Base-by-base conservation (phyloP, 306 rosid species). In the Gillenia trifoliata region DNA sequence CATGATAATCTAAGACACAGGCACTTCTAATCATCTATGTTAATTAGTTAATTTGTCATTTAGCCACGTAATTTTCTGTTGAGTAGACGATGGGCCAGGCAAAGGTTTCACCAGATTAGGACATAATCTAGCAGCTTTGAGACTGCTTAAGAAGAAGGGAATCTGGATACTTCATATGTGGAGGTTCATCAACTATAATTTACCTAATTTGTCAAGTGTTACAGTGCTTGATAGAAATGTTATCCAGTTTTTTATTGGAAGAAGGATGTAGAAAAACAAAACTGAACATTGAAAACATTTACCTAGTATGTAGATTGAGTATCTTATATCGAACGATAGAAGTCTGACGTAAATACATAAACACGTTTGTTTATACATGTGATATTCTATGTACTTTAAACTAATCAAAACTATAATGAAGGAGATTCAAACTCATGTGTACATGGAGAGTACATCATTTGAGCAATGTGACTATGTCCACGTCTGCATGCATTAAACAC, bases 121-220 rank as follows among this genome's bases (percentile, higher is more conserved):
- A 59, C 74, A 73, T n/a, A 33, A 43, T 79, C 57, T 65, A 55
- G 68, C 52, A 26, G 77, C 68, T 70, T 40, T 29, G 57, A 63
- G 67, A 61, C 15, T 36, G 55, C 38, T 38, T 29, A n/a, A 57
- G 43, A 4, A 69, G 64, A 25, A 25, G 26, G 66, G 76, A 71
- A 71, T 47, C 66, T 64, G 40, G 36, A 31, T 62, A 20, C 54
- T 16, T 23, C 4, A 19, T 4, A 40, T 41, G 55, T 41, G 33
- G 22, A 40, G 29, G 20, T 45, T n/a, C 28, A 9, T 54, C 13
- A 45, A 45, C 7, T 15, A 45, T 45, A 45, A 13, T 13, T 45
- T 45, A 15, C 50, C 50, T 45, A 45, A 45, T 15, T 45, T 38
- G 50, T 36, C 30, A 38, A 20, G 29, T 17, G 52, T 36, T 22